Base-by-base conservation (phyloP, 1,284 basidiomycete genomes). In the Cutaneotrichosporon mucoides region DNA sequence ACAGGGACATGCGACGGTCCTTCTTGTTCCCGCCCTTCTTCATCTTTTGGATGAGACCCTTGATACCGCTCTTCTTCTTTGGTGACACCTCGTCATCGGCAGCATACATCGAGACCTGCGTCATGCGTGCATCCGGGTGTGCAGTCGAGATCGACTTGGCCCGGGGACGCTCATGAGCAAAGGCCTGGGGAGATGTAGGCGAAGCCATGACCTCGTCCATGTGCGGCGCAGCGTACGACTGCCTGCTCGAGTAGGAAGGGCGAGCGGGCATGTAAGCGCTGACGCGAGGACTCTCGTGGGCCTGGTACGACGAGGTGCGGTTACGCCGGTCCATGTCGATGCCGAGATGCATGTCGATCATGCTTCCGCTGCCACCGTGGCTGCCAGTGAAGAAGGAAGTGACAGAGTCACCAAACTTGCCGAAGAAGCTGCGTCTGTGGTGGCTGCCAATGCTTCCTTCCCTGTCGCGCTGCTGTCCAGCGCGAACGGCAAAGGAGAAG, bases 321-420 rank as follows among this genome's bases (percentile, higher is more conserved):
- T 70, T 71, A 11, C 72, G 66, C 2, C 73, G 70, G 60, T 79
- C 77, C 24, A 61, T 59, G 53, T 79, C 77, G 33, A 79, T 67
- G 12, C 76, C 77, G 41, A 79, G 71, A 59, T 93, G 91, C 91
- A 93, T 92, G 73, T 93, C 89, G 72, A 92, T 82, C 89, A 93
- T 91, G 71, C 91, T 84, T 6, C 89, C 90, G 54, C 86, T 81
- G 61, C 86, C 88, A 60, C 88, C 81, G 66, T 89, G 89, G 77
- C 84, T 86, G 71, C 89, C 85, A 3, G 88, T 88, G 72, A 93
- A 90, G 81, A 93, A 90, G 62, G 88, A 85, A 5, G 87, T 79
- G 82, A 64, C 87, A 82, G 70, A 88, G 78, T 62, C 88, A 83
- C 55, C 88, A 88, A 54, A 81, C 75, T 49, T 86, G 84, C 59